These are phyloP conservation scores for Oryza australiensis DNA, from an alignment of 176 grass and related monocot genomes.

Conservation along the genomic window DNA sequence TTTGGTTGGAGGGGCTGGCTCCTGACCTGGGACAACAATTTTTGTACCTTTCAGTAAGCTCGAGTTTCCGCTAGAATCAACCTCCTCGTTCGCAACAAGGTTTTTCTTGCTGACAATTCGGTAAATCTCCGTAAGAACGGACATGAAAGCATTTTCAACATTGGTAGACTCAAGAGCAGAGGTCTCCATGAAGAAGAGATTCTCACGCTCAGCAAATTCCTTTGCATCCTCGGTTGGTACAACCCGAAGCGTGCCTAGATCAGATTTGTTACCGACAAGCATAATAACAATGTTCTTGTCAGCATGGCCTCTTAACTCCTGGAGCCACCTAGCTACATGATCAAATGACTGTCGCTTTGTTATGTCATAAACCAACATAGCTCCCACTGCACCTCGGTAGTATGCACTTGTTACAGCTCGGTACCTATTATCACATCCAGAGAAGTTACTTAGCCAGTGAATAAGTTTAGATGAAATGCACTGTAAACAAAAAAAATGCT, in stretches of 20 bases:
- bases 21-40: slow-evolving; percentile 50
- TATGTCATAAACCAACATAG: slow-evolving; percentile 70
- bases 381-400: slow-evolving; percentile 65
- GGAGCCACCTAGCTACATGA: slow-evolving; percentile 53
- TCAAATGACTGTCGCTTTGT: slow-evolving; percentile 68
- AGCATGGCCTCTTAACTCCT: slow-evolving; percentile 53
- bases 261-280: slow-evolving; percentile 69
- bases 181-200: slow-evolving; percentile 72
- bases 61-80: slow-evolving; percentile 41
- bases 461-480: neutral
- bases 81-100: slow-evolving; percentile 52
- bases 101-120: slow-evolving; percentile 53
- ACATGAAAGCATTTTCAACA: slow-evolving; percentile 50
- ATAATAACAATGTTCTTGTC: slow-evolving; percentile 67
- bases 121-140: slow-evolving; percentile 51
- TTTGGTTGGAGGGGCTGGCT: slow-evolving; percentile 34
- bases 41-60: slow-evolving; percentile 61
- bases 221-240: slow-evolving; percentile 58
- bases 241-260: slow-evolving; percentile 52
- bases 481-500: neutral
- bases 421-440: slow-evolving; percentile 49
- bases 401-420: slow-evolving; percentile 70
- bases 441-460: neutral
- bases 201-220: slow-evolving; percentile 58
- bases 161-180: slow-evolving; percentile 61